Conservation (phyloP, 2,329 filamentous ascomycete species). For the Colletotrichum sp. region DNA sequence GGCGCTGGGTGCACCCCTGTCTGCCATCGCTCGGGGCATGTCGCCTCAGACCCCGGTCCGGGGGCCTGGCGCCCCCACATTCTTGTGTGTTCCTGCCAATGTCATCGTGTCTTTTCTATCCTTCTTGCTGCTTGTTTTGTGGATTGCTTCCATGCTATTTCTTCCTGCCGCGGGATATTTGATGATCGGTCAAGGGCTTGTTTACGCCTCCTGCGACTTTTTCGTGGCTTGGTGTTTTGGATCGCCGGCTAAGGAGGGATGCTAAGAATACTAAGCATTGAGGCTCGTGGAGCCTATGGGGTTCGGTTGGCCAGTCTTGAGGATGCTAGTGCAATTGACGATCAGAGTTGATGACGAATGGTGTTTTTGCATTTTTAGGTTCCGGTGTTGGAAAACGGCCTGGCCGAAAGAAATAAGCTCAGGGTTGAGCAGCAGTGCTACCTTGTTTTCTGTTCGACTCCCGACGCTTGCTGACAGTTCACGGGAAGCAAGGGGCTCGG, state of each 20-base stretch:
- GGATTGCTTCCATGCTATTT: neutral
- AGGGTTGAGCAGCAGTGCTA: neutral
- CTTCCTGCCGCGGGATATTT: neutral
- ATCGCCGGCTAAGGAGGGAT: neutral
- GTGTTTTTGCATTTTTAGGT: neutral
- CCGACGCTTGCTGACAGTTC: neutral
- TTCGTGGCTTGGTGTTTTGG: neutral
- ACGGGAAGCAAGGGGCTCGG: neutral
- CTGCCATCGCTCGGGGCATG: neutral
- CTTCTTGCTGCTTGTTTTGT: neutral
- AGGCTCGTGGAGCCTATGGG: neutral
- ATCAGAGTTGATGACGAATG: neutral
- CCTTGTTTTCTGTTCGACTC: neutral
- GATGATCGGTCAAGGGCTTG: neutral
- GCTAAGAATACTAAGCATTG: slow-evolving; percentile 2
- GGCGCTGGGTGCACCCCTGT: slow-evolving; percentile 2
- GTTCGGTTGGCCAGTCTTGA: neutral
- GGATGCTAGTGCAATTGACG: neutral
- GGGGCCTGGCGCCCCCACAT: neutral
- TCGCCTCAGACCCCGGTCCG: neutral
- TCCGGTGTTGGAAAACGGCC: neutral
- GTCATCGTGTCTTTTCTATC: neutral
- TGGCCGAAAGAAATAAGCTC: neutral
- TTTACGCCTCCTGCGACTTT: neutral
- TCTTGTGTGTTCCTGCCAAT: neutral